phyloP scores from a whole-genome alignment of 2,329 filamentous ascomycete species.

The Paradendryphiella salina region DNA sequence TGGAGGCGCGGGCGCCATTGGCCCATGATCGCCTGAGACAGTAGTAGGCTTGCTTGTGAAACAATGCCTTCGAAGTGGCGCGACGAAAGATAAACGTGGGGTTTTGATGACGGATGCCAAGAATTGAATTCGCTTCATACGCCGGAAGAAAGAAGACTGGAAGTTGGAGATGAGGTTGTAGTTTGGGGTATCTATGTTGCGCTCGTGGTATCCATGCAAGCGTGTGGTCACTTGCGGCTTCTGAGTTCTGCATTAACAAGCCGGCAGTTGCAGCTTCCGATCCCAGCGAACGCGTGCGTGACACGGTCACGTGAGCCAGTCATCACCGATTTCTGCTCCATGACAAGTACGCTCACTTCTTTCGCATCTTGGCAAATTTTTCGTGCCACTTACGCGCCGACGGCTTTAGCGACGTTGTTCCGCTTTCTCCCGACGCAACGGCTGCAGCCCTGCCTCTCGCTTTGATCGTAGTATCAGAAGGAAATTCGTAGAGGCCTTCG shows the following conservation, averaged over 20 bases:
- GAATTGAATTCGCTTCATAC: slow-evolving; percentile 12
- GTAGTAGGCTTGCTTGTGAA: slow-evolving; percentile 2
- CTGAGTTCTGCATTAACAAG: slow-evolving; percentile 23
- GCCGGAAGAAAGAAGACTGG: neutral
- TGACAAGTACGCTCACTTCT: slow-evolving; percentile 21
- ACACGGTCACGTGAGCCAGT: slow-evolving; percentile 14
- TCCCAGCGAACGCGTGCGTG: slow-evolving; percentile 6
- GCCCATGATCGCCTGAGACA: neutral
- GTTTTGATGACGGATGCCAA: slow-evolving; percentile 3
- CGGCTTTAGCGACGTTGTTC: slow-evolving; percentile 25
- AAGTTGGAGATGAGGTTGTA: neutral
- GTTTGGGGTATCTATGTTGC: slow-evolving; percentile 9
- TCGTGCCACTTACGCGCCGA: slow-evolving; percentile 48
- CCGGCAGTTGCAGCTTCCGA: slow-evolving; percentile 20
- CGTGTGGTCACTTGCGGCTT: slow-evolving; percentile 22
- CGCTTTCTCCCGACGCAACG: slow-evolving; percentile 7
- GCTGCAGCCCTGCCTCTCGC: slow-evolving; percentile 21
- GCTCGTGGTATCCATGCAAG: slow-evolving; percentile 8
- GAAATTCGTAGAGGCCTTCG: slow-evolving; percentile 38
- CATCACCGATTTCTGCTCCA: neutral
- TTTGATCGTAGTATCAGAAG: slow-evolving; percentile 41
- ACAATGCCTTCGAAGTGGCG: neutral
- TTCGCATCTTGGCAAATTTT: slow-evolving; percentile 43
- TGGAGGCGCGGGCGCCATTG: slow-evolving; percentile 6
- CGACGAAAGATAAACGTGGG: neutral